Base-by-base conservation (phyloP, 2,329 filamentous ascomycete genomes). In the Neonectria coccinea region DNA sequence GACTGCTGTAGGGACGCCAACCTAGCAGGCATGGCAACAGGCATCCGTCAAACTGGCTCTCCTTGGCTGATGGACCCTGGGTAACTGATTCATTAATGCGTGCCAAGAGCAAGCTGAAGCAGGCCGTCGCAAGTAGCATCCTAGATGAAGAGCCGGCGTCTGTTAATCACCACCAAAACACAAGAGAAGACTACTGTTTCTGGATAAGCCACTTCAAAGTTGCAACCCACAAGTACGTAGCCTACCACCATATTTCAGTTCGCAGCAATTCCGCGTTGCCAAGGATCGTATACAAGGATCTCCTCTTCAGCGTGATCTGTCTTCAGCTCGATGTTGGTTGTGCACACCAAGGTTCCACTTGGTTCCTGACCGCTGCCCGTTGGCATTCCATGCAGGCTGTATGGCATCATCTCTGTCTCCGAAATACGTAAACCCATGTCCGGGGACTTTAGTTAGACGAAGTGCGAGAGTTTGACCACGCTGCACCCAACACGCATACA, bases 341-440 rank as follows among this genome's bases (percentile, higher is more conserved):
- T 44, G 33, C n/a, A 33, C 47, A 18, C n/a, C 27, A 5, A 10
- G 27, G 31, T 56, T n/a, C 54, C 54, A n/a, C 54, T 56, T 22
- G 14, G 14, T 18, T 18, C 41, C 36, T 33, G 41, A 11, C 11
- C 4, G 42, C 5, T 20, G 33, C 42, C 29, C 20, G 42, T 56
- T 45, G 47, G 45, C 31, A 18, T 42, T 59, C 47, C 39, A n/a
- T 44, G 33, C 33, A 22, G 29, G 29, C 29, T 39, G 14, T 33
- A 29, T 50, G 9, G 33, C 45, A 41, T 58, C 18, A 59, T 52
- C 56, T 33, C 27, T 47, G n/a, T 31, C 27, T 27, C 20, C 47
- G 12, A 27, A 44, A 51, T 51, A 64, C 56, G 27, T 56, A 53
- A 52, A 53, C 53, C 56, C 56, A 44, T 55, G 61, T 51, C 39